phyloP scores from a whole-genome alignment of 345 rosid genomes.

The Hypericum perforatum region DNA sequence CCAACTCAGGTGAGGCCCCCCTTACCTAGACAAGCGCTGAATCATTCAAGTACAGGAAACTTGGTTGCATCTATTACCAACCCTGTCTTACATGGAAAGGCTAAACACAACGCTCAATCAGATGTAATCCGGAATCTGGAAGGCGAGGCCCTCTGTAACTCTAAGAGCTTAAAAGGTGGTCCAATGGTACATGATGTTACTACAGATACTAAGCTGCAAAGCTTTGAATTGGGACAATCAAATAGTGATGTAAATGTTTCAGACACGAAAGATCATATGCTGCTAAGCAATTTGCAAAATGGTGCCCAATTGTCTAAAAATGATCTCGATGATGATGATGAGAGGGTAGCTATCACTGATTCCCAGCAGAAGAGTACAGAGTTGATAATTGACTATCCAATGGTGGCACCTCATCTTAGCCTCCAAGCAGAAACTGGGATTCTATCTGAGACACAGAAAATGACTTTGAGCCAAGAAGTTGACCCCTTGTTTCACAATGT shows the following conservation, averaged over 20 bases:
- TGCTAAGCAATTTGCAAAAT: conserved; percentile 16
- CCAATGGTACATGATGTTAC: conserved; percentile 16
- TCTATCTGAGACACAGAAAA: conserved; percentile 12
- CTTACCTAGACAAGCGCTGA: conserved; percentile 15
- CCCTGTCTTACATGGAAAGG: conserved; percentile 22
- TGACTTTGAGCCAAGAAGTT: conserved; percentile 7
- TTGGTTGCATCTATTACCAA: conserved; percentile 17
- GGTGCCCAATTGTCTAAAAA: conserved; percentile 11
- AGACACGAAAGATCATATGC: conserved; percentile 13
- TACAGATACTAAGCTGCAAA: conserved; percentile 21
- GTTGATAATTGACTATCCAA: conserved; percentile 7
- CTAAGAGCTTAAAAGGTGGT: conserved; percentile 19
- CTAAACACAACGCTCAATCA: conserved; percentile 14
- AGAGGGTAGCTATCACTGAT: conserved; percentile 5
- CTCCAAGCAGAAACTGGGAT: conserved; percentile 9
- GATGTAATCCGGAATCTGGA: conserved; percentile 18
- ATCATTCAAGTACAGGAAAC: conserved; percentile 13
- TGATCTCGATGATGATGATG: conserved; percentile 11
- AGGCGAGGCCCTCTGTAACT: conserved; percentile 12
- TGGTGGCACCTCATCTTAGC: conserved; percentile 5
- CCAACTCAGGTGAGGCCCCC: conserved; percentile 24
- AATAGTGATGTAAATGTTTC: conserved; percentile 19
- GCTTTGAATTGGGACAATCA: conserved; percentile 11
- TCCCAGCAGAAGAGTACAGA: conserved; percentile 10
- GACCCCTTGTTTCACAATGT: conserved; percentile 8